Evolutionary conservation across 1,284 basidiomycete species (phyloP), one percentile per base, ranked within the genome.

Genomic region (Jaminaea rosea): DNA sequence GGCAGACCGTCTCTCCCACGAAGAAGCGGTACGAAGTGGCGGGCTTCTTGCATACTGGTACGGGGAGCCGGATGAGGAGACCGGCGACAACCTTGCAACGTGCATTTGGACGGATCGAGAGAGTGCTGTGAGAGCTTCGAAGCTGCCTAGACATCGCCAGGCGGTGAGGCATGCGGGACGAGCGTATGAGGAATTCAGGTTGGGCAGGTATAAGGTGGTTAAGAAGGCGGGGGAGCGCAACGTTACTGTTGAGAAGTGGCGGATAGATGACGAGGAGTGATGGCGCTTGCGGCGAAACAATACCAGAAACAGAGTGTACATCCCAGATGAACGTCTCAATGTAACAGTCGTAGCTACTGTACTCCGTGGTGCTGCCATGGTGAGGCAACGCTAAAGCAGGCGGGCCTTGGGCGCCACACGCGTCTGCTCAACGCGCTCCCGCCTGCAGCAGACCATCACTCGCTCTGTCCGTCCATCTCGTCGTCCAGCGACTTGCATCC

Each of bases 21-120:
- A 69, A 44, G 67, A 69, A 54, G 67, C 67, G 0, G 64, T 67
- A 2, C 45, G 45, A 10, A 53, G 55, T 8, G 67, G 67, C 10
- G 67, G 67, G 0, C 47, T 69, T 8, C 44, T 69, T 31, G 62
- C 68, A 59, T 69, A 69, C 55, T 69, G 65, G 65, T 69, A 69
- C 46, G 67, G 65, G 26, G 36, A 49, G 4, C 67, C 67, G 0
- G 32, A 59, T 26, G 54, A 53, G 0, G 31, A 29, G 15, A 65
- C 59, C 11, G 67, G 67, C 34, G 59, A 54, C 21, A 69, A 69
- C 39, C 48, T 69, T 5, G 67, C 67, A 0, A 69, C 65, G n/a
- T 69, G 67, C 53, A 59, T 69, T 11, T 69, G 67, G 67, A 66
- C 67, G 1, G 45, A 39, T 6, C 50, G 67, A 10, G 36, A 26